Conservation (phyloP, 192 early-diverging fungal genomes). For the Allomyces arbusculus region DNA sequence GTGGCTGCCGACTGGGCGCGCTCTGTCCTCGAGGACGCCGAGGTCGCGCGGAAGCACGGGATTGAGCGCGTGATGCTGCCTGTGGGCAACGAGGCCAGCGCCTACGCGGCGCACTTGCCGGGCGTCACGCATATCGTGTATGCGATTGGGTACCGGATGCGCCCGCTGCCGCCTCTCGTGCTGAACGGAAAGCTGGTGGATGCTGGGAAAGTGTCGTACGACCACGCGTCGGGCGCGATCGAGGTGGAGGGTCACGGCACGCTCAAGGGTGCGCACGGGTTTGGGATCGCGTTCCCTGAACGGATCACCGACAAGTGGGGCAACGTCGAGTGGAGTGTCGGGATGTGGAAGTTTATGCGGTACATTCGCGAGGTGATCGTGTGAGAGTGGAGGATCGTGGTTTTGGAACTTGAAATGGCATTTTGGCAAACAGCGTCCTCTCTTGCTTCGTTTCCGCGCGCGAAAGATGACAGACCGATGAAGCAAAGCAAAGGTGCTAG, state of each 20-base stretch:
- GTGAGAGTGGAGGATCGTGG: too few species aligned
- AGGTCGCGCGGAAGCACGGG: neutral
- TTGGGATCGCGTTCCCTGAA: conserved; percentile 1
- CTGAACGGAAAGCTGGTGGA: neutral
- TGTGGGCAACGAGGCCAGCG: neutral
- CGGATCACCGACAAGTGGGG: neutral
- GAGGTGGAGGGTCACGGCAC: neutral
- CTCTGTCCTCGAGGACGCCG: neutral
- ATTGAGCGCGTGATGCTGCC: too few species aligned
- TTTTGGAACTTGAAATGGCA: too few species aligned
- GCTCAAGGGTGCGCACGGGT: neutral
- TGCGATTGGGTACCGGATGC: neutral
- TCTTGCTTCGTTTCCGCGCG: too few species aligned
- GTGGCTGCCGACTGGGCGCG: neutral
- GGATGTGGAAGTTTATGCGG: conserved; percentile 1
- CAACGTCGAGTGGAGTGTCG: neutral
- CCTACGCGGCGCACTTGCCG: neutral
- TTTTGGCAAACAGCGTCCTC: too few species aligned
- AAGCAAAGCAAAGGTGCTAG: too few species aligned
- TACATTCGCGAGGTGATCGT: neutral
- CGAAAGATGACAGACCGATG: too few species aligned
- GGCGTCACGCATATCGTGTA: neutral
- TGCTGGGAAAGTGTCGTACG: neutral
- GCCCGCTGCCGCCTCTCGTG: neutral
- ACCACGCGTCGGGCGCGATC: neutral